Conservation (phyloP, 2,329 filamentous ascomycete species). For the Cytospora mali region DNA sequence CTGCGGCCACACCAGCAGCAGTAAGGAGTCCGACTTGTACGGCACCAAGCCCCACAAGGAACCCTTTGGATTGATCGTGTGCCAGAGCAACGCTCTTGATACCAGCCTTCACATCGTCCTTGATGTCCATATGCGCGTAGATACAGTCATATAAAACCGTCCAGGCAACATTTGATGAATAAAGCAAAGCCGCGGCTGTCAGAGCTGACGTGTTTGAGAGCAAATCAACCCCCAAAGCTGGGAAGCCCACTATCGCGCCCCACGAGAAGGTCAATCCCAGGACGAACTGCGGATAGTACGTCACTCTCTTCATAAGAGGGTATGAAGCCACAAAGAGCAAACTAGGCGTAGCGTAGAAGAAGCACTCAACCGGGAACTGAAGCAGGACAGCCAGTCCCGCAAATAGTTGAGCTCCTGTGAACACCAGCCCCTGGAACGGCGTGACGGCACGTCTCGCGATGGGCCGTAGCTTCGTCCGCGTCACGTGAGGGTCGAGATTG, state of each 20-base stretch:
- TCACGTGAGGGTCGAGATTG: conserved; percentile 80
- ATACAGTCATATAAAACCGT: conserved; percentile 91
- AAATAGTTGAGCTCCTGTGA: conserved; percentile 73
- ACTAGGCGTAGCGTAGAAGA: conserved; percentile 78
- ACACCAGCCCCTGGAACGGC: conserved; percentile 70
- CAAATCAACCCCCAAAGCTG: conserved; percentile 78
- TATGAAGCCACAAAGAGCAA: conserved; percentile 74
- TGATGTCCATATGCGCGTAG: conserved; percentile 90
- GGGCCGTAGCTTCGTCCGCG: conserved; percentile 74
- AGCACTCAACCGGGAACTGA: conserved; percentile 73
- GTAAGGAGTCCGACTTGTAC: conserved; percentile 71
- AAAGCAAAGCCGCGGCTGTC: conserved; percentile 68
- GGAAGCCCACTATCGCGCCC: conserved; percentile 87
- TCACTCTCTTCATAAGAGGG: conserved; percentile 82
- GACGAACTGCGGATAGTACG: conserved; percentile 83
- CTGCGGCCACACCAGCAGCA: conserved; percentile 67
- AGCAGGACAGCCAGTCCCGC: conserved; percentile 73
- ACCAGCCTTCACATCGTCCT: conserved; percentile 81
- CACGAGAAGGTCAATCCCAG: conserved; percentile 85
- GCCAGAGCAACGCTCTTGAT: conserved; percentile 87
- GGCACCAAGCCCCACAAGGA: conserved; percentile 70
- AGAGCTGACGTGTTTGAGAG: conserved; percentile 64
- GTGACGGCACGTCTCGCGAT: conserved; percentile 79
- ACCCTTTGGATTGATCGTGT: conserved; percentile 77
- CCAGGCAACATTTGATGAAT: conserved; percentile 81